Percentiles rank a stretch among this genome's conserved stretches.
Conservation (phyloP, 352 stramenopile genomes). For the Phytophthora colocasiae region DNA sequence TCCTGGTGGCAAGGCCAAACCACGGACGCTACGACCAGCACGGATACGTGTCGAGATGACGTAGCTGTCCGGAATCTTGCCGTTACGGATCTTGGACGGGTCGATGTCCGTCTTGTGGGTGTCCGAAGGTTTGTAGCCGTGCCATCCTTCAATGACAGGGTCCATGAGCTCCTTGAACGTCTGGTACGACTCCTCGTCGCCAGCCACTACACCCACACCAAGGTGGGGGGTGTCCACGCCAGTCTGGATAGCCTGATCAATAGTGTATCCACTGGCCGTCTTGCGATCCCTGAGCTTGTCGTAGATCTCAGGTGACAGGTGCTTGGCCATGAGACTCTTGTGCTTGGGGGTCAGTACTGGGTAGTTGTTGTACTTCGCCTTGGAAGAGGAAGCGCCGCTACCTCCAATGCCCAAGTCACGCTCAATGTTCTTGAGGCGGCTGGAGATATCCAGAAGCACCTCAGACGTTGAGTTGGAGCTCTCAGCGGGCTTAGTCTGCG, state of each 20-base stretch:
- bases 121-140: conserved; percentile 65
- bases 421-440: conserved; percentile 70
- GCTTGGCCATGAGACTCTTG: conserved; percentile 78
- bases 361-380: conserved; percentile 71
- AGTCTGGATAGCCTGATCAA: conserved; percentile 85
- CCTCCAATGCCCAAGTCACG: conserved; percentile 63
- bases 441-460: conserved; percentile 70
- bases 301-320: conserved; percentile 82
- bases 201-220: conserved; percentile 75
- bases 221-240: conserved; percentile 75
- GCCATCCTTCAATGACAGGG: conserved; percentile 84
- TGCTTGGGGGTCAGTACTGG: conserved; percentile 82
- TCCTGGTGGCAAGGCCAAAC: conserved; percentile 77
- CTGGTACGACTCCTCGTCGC: conserved; percentile 86
- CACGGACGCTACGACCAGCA: conserved; percentile 83
- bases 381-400: conserved; percentile 3
- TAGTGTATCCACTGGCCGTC: conserved; percentile 76
- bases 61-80: conserved; percentile 77
- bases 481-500: conserved; percentile 48
- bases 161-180: conserved; percentile 83
- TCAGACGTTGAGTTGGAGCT: conserved; percentile 57
- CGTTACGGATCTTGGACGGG: conserved; percentile 58
- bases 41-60: conserved; percentile 92
- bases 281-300: conserved; percentile 63
- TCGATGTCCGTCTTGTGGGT: conserved; percentile 84